Evolutionary conservation across 129 eudicot genomes (phyloP).

Genomic region (sunflower (Helianthus annuus)): DNA sequence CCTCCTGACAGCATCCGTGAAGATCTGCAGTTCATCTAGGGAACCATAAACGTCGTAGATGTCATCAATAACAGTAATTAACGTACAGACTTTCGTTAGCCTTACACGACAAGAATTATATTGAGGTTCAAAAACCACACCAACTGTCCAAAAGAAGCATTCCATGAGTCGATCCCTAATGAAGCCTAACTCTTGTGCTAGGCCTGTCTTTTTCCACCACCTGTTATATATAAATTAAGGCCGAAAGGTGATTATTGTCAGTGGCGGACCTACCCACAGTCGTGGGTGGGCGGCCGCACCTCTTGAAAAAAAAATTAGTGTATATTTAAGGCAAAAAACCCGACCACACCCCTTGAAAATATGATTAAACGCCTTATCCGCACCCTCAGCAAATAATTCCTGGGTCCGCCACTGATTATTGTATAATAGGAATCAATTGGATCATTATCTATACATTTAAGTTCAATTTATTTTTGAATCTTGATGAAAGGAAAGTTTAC

Average conservation of each 20-base stretch:
- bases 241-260: too few relatives aligned
- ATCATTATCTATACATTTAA: background rate
- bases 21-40: conserved; percentile 43
- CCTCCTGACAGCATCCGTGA: conserved; percentile 33
- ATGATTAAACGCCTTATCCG: too few relatives aligned
- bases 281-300: too few relatives aligned
- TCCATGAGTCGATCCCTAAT: conserved; percentile 47
- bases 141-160: conserved; percentile 41
- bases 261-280: too few relatives aligned
- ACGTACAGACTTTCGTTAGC: conserved; percentile 17
- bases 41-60: conserved; percentile 52
- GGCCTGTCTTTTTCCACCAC: conserved; percentile 43
- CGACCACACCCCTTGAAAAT: too few relatives aligned
- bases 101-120: too few relatives aligned
- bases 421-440: too few relatives aligned
- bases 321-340: too few relatives aligned
- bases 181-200: conserved; percentile 40
- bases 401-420: too few relatives aligned
- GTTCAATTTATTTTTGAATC: background rate
- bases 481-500: conserved; percentile 18
- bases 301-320: too few relatives aligned
- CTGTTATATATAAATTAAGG: conserved; percentile 16
- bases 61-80: conserved; percentile 47
- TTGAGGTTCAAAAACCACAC: conserved; percentile 10
- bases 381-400: too few relatives aligned